Base-by-base conservation (phyloP, 2,329 filamentous ascomycete species). In the Lasiodiplodia hormozganensis region DNA sequence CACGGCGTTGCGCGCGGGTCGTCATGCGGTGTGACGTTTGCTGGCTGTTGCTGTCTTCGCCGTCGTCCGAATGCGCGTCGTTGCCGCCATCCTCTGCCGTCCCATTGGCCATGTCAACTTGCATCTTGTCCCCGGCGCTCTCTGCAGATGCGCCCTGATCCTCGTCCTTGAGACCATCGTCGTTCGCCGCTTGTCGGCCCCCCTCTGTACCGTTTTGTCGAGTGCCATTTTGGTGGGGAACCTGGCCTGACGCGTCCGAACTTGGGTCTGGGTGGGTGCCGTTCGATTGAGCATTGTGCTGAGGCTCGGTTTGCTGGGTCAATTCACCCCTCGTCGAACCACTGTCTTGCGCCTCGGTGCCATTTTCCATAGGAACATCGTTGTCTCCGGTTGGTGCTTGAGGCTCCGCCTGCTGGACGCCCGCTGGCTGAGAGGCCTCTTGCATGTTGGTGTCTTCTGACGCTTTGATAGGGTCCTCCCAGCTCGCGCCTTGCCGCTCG, bases 1-100 rank as follows among this genome's bases (percentile, higher is more conserved):
- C 64, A 70, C 85, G 82, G 47, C 85, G 85, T 72, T 84, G 82
- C 23, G 83, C 83, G 64, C 85, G 82, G 3, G 85, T 87, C 14
- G 85, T 86, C 85, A 88, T 87, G 56, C 84, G 66, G 75, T 83
- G 85, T 36, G 82, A 78, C 60, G 79, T 80, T 36, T 81, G 77
- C 67, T 79, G 77, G 47, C 66, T 53, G 66, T 56, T 68, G 49
- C 21, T 58, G 6, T 62, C 40, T n/a, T 62, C 66, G 23, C 38
- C 21, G 8, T 56, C 51, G 25, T 67, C 65, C 8, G 57, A 49
- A 28, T 38, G 38, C 49, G 62, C 18, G 7, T 28, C 62, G 14
- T 53, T 52, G 6, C 14, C 62, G 34, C 62, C 62, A 43, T 62
- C 34, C 25, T 62, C 58, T 3, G 62, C 36, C n/a, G 51, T 47